Evolutionary conservation across 805 yeast species (phyloP).

Genomic region (Zygosaccharomyces bailii): DNA sequence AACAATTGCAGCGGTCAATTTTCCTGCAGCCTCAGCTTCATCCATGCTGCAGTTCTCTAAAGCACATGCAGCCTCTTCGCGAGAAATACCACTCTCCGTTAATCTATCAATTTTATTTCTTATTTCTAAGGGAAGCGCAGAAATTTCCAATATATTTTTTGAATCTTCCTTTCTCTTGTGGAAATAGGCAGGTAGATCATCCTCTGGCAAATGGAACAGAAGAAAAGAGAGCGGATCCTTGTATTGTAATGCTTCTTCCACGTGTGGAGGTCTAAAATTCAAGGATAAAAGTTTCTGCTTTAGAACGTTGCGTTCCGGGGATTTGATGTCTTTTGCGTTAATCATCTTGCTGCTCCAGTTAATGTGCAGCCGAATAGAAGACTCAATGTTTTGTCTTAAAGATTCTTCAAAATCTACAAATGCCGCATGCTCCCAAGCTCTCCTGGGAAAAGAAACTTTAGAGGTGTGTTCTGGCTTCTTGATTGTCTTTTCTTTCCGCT

Average conservation of each 20-base stretch:
- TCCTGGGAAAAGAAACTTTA: conserved; percentile 39
- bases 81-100: conserved; percentile 64
- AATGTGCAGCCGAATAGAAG: conserved; percentile 53
- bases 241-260: conserved; percentile 66
- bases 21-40: conserved; percentile 50
- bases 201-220: conserved; percentile 87
- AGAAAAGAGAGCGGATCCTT: conserved; percentile 48
- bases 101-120: conserved; percentile 58
- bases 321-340: conserved; percentile 3
- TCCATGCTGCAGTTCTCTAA: conserved; percentile 42
- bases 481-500: not conserved
- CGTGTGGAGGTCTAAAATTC: conserved; percentile 73
- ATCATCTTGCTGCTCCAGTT: conserved; percentile 43
- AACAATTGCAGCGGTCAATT: conserved; percentile 41
- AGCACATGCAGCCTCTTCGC: conserved; percentile 55
- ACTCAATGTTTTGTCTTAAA: conserved; percentile 60
- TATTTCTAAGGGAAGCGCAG: conserved; percentile 38
- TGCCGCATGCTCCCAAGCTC: conserved; percentile 69
- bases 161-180: conserved; percentile 56
- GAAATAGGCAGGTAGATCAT: conserved; percentile 74
- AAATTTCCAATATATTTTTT: conserved; percentile 51
- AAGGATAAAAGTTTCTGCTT: conserved; percentile 39
- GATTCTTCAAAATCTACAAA: conserved; percentile 65
- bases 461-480: not conserved
- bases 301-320: conserved; percentile 18